phyloP scores from a whole-genome alignment of 2,329 filamentous ascomycete genomes.

The Celoporthe dispersa region DNA sequence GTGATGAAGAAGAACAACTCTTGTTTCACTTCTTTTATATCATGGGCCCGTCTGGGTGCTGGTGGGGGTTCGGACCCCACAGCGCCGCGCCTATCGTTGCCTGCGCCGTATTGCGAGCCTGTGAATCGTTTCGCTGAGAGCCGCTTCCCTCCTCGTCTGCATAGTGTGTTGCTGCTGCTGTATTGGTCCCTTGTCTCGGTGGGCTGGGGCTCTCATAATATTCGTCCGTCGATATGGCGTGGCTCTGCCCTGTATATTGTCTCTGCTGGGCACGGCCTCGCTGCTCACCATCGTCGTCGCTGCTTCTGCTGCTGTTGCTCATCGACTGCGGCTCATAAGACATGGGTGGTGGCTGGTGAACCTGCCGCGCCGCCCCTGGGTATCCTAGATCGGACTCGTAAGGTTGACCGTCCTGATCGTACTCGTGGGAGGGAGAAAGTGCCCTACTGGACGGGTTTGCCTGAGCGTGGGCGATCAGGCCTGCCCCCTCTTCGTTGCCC shows the following conservation, averaged over 20 bases:
- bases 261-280: slow-evolving; percentile 10
- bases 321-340: slow-evolving; percentile 17
- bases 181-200: slow-evolving; percentile 12
- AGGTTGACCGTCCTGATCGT: slow-evolving; percentile 30
- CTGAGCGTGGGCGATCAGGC: slow-evolving; percentile 43
- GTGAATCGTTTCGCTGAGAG: slow-evolving; percentile 1
- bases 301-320: slow-evolving; percentile 8
- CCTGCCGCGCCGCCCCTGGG: slow-evolving; percentile 21
- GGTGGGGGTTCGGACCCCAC: slow-evolving; percentile 36
- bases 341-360: slow-evolving; percentile 18
- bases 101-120: slow-evolving; percentile 38
- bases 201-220: slow-evolving; percentile 18
- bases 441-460: slow-evolving; percentile 34
- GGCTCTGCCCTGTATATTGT: neutral
- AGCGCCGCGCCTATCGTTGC: slow-evolving; percentile 39
- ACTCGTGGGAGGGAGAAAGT: slow-evolving; percentile 26
- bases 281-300: slow-evolving; percentile 19
- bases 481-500: slow-evolving; percentile 37
- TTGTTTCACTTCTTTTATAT: slow-evolving; percentile 6
- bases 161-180: slow-evolving; percentile 10
- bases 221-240: slow-evolving; percentile 18
- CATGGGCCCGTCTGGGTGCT: slow-evolving; percentile 23
- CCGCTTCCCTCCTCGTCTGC: slow-evolving; percentile 19
- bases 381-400: slow-evolving; percentile 29
- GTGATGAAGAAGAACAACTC: neutral